Percentiles rank a stretch among this genome's conserved stretches.
Evolutionary conservation across 345 rosid species (phyloP).

Genomic region (Eucalyptus decipiens): DNA sequence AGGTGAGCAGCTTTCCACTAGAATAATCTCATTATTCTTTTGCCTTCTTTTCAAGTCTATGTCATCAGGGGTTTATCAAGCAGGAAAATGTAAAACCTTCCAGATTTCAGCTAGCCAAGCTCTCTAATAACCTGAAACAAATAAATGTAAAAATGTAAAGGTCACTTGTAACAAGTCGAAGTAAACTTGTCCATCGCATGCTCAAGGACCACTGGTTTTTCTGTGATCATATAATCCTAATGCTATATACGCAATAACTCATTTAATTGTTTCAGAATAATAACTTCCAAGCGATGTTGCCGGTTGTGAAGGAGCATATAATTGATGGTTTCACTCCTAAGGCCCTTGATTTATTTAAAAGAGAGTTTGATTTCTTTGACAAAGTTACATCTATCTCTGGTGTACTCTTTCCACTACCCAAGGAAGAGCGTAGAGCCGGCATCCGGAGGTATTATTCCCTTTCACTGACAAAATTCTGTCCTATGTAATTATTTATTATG

Average conservation of each 20-base stretch:
- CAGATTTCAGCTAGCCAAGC: background rate
- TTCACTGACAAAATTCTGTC: background rate
- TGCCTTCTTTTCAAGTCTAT: background rate
- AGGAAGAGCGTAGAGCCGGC: constrained; percentile 96
- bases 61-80: background rate
- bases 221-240: background rate
- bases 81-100: background rate
- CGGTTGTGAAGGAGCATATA: constrained; percentile 70
- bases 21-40: background rate
- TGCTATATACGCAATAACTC: background rate
- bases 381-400: constrained; percentile 96
- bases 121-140: background rate
- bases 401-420: constrained; percentile 59
- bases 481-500: background rate
- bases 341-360: constrained; percentile 69
- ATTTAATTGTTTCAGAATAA: constrained; percentile 40
- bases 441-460: constrained; percentile 57
- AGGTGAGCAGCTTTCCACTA: background rate
- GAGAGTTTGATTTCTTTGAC: constrained; percentile 94
- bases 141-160: background rate
- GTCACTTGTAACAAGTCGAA: background rate
- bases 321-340: constrained; percentile 70
- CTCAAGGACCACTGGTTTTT: background rate
- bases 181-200: background rate
- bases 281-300: constrained; percentile 74